These are phyloP conservation scores for Fraxinus baroniana DNA, from an alignment of 305 asterid genomes.

Conservation along the genomic window DNA sequence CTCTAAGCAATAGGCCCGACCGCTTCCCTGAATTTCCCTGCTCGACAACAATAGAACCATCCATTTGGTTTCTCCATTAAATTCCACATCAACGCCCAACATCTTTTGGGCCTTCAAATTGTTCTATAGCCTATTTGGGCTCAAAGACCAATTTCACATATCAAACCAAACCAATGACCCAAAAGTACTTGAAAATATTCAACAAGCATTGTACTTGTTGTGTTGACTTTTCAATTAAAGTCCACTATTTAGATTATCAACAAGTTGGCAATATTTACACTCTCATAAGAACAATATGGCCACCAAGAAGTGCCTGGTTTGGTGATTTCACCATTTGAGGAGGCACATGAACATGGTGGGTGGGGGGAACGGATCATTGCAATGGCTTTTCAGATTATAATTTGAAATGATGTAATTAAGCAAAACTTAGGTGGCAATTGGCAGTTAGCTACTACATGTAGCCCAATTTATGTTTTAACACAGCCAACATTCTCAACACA, in stretches of 20 bases:
- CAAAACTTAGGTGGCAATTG: conserved; percentile 22
- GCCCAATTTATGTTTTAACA: conserved; percentile 14
- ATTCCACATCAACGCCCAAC: background rate
- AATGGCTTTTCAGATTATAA: conserved; percentile 10
- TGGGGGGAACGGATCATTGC: conserved; percentile 17
- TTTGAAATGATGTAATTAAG: conserved; percentile 16
- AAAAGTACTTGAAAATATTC: background rate
- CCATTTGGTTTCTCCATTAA: conserved; percentile 11
- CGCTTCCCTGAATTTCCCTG: conserved; percentile 63
- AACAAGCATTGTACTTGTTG: background rate
- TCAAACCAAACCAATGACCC: background rate
- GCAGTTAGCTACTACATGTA: conserved; percentile 20
- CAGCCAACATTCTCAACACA: background rate
- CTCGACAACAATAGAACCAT: conserved; percentile 70
- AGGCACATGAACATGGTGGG: conserved; percentile 43
- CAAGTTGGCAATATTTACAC: conserved; percentile 12
- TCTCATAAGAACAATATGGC: background rate
- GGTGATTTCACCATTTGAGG: conserved; percentile 26
- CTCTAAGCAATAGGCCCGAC: conserved; percentile 42
- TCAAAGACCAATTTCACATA: background rate
- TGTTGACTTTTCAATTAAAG: background rate
- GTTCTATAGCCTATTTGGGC: background rate
- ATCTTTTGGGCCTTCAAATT: background rate
- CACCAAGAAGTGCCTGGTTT: conserved; percentile 22
- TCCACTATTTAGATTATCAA: background rate